These are phyloP conservation scores for Ustilago loliicola DNA, from an alignment of 1,284 basidiomycete genomes.

Conservation along the genomic window DNA sequence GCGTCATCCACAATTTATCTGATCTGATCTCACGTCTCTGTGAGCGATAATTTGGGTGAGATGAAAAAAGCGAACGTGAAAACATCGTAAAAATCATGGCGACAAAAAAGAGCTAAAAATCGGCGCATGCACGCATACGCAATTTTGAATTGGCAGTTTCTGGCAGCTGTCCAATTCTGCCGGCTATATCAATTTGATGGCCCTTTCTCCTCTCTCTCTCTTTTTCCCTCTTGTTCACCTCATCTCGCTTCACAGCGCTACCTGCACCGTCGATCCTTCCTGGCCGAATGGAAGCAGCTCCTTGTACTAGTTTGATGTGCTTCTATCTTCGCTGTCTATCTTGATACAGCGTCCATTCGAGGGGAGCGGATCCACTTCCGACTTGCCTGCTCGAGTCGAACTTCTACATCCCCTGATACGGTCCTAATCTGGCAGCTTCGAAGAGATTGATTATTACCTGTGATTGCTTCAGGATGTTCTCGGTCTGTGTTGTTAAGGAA, in stretches of 20 bases:
- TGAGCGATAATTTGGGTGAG: background rate
- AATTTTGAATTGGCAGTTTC: slow-evolving; percentile 3
- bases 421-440: background rate
- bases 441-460: too few relatives aligned
- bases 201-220: background rate
- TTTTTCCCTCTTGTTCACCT: background rate
- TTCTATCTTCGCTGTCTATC: slow-evolving; percentile 7
- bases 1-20: too few relatives aligned
- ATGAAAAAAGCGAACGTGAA: background rate
- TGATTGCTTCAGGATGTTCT: background rate
- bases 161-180: slow-evolving; percentile 46
- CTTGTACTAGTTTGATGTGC: background rate
- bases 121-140: background rate
- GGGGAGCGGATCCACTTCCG: slow-evolving; percentile 6
- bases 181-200: slow-evolving; percentile 32
- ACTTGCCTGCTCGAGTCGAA: background rate
- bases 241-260: background rate
- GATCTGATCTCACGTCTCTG: too few relatives aligned
- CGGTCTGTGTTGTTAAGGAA: background rate
- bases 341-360: background rate
- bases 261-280: slow-evolving; percentile 3
- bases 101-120: background rate
- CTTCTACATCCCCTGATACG: slow-evolving; percentile 16
- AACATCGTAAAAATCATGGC: background rate
- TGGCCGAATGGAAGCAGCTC: background rate